Evolutionary conservation across 257 asterid genomes (phyloP).

Genomic region (Solanum medicagineum): DNA sequence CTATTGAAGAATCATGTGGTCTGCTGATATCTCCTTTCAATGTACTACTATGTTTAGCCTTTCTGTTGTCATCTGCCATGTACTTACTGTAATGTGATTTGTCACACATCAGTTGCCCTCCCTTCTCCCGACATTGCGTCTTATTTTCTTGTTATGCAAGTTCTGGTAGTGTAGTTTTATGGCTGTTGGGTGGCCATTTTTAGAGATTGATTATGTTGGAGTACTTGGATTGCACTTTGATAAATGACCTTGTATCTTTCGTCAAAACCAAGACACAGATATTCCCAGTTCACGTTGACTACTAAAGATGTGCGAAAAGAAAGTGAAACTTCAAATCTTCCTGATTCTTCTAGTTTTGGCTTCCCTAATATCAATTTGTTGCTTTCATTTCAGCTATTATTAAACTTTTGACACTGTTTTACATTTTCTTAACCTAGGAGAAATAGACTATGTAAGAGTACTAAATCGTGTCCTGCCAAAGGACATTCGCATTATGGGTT

Average conservation of each 20-base stretch:
- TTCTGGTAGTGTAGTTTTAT: neutral
- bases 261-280: neutral
- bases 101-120: neutral
- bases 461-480: slow-evolving; percentile 73
- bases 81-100: neutral
- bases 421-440: slow-evolving; percentile 32
- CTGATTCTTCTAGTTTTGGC: neutral
- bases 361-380: neutral
- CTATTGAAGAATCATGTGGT: slow-evolving; percentile 44
- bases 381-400: neutral
- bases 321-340: neutral
- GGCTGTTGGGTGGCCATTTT: neutral
- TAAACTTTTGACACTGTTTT: neutral
- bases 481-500: slow-evolving; percentile 81
- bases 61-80: neutral
- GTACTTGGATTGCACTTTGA: neutral
- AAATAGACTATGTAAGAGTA: slow-evolving; percentile 70
- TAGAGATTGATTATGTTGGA: neutral
- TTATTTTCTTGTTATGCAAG: neutral
- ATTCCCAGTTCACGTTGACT: neutral
- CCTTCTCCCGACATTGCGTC: too few species aligned
- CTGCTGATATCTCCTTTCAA: slow-evolving; percentile 18
- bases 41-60: neutral
- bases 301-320: neutral
- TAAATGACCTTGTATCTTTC: neutral